phyloP scores from a whole-genome alignment of 169 alveolate species.

The Eimeria nieschulzi region DNA sequence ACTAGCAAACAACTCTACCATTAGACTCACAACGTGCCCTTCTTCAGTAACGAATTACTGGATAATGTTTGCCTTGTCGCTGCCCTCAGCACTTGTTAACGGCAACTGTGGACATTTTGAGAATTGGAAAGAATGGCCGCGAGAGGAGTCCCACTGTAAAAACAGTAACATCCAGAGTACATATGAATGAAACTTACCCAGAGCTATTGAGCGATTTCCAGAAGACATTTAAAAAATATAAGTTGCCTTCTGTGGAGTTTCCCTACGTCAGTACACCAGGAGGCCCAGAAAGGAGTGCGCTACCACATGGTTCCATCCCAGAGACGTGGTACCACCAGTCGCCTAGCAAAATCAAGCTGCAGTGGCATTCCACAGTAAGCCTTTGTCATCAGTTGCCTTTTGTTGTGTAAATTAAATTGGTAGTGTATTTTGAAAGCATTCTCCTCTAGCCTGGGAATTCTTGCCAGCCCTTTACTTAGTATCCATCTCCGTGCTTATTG shows the following conservation, averaged over 20 bases:
- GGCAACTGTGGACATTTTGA: slow-evolving; percentile 36
- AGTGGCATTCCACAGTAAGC: slow-evolving; percentile 33
- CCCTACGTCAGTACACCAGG: slow-evolving; percentile 60
- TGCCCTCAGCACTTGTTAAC: slow-evolving; percentile 14
- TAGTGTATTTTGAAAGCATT: background rate
- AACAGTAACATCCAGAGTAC: slow-evolving; percentile 46
- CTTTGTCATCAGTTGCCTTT: background rate
- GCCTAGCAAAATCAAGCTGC: slow-evolving; percentile 20
- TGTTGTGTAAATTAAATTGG: background rate
- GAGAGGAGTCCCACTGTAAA: slow-evolving; percentile 24
- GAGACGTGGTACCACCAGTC: slow-evolving; percentile 17
- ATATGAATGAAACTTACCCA: slow-evolving; percentile 4
- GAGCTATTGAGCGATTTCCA: slow-evolving; percentile 11
- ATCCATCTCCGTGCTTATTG: background rate
- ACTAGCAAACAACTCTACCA: background rate
- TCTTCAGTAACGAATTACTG: background rate
- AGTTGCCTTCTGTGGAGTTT: slow-evolving; percentile 62
- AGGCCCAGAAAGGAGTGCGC: slow-evolving; percentile 26
- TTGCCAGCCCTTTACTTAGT: too few species aligned
- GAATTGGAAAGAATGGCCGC: slow-evolving; percentile 5
- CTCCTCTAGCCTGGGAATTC: too few species aligned
- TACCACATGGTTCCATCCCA: slow-evolving; percentile 40
- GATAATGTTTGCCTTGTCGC: background rate
- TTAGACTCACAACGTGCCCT: background rate
- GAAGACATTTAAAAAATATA: slow-evolving; percentile 38